Evolutionary conservation across 768 basidiomycete species (phyloP), one percentile per base, ranked within the genome.

Genomic region (Agaricus subrufescens): DNA sequence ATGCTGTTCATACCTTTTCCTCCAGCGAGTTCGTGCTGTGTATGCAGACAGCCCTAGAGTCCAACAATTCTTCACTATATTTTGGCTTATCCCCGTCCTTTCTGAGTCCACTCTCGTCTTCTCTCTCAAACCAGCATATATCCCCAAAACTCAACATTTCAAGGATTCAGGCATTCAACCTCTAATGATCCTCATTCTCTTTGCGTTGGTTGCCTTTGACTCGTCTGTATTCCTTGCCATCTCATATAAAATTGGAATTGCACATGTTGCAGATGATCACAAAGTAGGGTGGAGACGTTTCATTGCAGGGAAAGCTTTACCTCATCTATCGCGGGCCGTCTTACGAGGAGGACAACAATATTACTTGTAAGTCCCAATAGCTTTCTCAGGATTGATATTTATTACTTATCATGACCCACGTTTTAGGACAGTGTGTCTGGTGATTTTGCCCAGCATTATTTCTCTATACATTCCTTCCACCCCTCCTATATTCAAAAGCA

Each of bases 191-290:
- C 65, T 62, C 1, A 60, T 63, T 0, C 48, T 63, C 0, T 63
- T 73, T 38, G 58, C 60, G 2, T 58, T 65, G 3, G 47, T 69
- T 2, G 38, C 65, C 42, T 65, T 65, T 48, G 70, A 71, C 50
- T 67, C 71, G 1, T 64, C 66, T 15, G 65, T 75, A 14, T 73
- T 72, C 58, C 39, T 75, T 3, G 71, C 67, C 7, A 70, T 75
- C 34, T 71, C 70, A 1, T 71, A 61, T 40, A 56, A 58, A 46
- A 46, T 63, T 58, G 64, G 65, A 57, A 54, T 58, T 59, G 31
- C 49, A 63, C 58, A 58, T 45, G 34, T 54, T 37, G 12, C 56
- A 30, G 39, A 53, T 0, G 62, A 58, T 10, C 55, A 57, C 23
- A 45, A 48, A n/a, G 8, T 53, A 9, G 46, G 46, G 19, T 19